A percentile compares a stretch with the other conserved stretches of the same genome.
Conservation (phyloP, 2,329 filamentous ascomycete genomes). For the Penicillium sp. region DNA sequence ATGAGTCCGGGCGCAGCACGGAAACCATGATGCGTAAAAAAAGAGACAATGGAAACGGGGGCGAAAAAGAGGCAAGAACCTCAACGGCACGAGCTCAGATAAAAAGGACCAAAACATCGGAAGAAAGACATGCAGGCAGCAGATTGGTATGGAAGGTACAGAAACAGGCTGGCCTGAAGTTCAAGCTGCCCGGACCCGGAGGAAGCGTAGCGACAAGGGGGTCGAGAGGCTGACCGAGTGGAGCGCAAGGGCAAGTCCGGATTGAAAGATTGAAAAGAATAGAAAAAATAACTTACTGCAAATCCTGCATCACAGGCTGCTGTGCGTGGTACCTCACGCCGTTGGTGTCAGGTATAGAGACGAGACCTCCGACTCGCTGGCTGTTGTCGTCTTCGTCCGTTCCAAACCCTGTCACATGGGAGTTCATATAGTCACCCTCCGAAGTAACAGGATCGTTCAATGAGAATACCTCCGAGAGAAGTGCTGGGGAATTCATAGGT, state of each 20-base stretch:
- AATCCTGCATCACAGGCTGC: constrained; percentile 52
- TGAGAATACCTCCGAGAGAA: constrained; percentile 38
- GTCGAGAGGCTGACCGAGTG: constrained; percentile 30
- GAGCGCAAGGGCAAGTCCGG: constrained; percentile 32
- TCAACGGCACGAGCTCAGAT: constrained; percentile 16
- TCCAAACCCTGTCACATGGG: constrained; percentile 36
- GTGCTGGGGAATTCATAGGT: constrained; percentile 20
- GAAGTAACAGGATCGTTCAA: constrained; percentile 41
- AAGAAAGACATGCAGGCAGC: constrained; percentile 31
- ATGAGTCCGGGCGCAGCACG: constrained; percentile 10
- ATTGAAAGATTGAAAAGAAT: constrained; percentile 45
- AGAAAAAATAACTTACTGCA: constrained; percentile 51
- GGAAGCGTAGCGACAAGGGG: constrained; percentile 32
- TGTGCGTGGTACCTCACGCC: constrained; percentile 53
- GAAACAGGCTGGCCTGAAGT: constrained; percentile 28
- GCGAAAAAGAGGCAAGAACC: constrained; percentile 16
- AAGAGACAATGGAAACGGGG: constrained; percentile 17
- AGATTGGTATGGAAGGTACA: constrained; percentile 27
- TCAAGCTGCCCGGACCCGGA: constrained; percentile 34
- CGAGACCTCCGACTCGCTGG: constrained; percentile 51
- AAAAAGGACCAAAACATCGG: constrained; percentile 22
- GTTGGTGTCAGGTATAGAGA: constrained; percentile 48
- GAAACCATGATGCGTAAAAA: constrained; percentile 22
- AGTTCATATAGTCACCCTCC: constrained; percentile 41
- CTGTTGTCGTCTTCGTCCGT: constrained; percentile 48